Percentiles rank a stretch among this genome's conserved stretches.
Conservation (phyloP, 2,329 filamentous ascomycete genomes). For the Paraphoma chrysanthemicola region DNA sequence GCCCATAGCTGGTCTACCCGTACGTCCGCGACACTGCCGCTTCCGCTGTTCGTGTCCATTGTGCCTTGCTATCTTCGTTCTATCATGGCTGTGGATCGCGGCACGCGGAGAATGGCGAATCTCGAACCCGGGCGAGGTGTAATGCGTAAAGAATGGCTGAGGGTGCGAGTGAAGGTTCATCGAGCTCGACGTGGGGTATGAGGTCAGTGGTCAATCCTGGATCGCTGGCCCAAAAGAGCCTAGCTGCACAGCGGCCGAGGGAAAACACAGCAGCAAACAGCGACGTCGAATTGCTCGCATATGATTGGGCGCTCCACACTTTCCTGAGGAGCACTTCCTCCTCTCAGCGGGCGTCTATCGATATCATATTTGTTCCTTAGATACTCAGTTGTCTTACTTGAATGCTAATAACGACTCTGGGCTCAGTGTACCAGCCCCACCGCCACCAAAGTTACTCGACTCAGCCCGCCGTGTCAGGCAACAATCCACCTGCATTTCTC, state of each 20-base stretch:
- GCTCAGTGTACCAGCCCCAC: no score
- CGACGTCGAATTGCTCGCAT: constrained; percentile 14
- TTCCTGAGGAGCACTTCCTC: neutral
- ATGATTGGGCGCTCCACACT: constrained; percentile 22
- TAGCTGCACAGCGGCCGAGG: constrained; percentile 21
- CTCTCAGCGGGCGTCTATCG: neutral
- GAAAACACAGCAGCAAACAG: constrained; percentile 13
- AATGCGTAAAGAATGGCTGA: constrained; percentile 30
- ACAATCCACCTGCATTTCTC: no score
- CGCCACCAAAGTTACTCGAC: no score
- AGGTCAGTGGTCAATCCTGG: constrained; percentile 34
- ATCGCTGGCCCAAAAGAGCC: constrained; percentile 26
- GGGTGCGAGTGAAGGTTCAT: constrained; percentile 22
- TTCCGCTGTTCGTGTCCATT: constrained; percentile 78
- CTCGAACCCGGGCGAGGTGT: constrained; percentile 25
- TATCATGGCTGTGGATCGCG: constrained; percentile 46
- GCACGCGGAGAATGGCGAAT: constrained; percentile 26
- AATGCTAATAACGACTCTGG: no score
- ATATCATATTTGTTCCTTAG: neutral
- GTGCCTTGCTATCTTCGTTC: constrained; percentile 51
- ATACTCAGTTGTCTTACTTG: no score
- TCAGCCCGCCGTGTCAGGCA: no score
- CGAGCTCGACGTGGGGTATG: constrained; percentile 37
- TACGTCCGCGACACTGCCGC: constrained; percentile 78
- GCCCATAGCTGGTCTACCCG: constrained; percentile 85